phyloP scores from a whole-genome alignment of 257 asterid genomes.

The Marsdenia floribunda region DNA sequence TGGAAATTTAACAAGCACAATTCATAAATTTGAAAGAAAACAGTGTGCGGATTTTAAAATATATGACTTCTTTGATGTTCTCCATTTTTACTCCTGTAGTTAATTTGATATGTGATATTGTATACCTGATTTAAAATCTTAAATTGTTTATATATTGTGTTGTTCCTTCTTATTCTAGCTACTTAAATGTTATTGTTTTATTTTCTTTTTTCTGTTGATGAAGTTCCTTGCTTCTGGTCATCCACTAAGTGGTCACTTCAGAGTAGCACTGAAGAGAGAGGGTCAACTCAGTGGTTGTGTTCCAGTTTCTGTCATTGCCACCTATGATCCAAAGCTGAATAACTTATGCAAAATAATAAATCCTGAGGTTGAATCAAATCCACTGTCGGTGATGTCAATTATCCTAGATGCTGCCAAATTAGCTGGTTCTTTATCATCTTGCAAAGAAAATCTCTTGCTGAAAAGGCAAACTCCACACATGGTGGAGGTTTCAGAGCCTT shows the following conservation, averaged over 20 bases:
- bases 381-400: slow-evolving; percentile 51
- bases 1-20: too few relatives aligned
- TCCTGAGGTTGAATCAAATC: slow-evolving; percentile 49
- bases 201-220: slow-evolving; percentile 18
- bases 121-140: background rate
- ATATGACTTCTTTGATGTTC: background rate
- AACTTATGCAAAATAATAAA: slow-evolving; percentile 68
- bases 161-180: background rate
- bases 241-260: slow-evolving; percentile 86
- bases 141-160: slow-evolving; percentile 1
- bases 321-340: slow-evolving; percentile 55
- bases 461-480: slow-evolving; percentile 48
- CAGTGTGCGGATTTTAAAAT: background rate
- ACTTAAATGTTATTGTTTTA: slow-evolving; percentile 1
- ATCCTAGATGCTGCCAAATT: slow-evolving; percentile 54
- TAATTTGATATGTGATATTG: background rate
- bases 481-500: slow-evolving; percentile 40
- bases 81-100: background rate
- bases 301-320: slow-evolving; percentile 72
- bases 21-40: background rate
- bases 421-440: slow-evolving; percentile 33
- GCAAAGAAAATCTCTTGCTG: slow-evolving; percentile 54
- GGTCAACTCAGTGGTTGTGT: slow-evolving; percentile 53
- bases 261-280: slow-evolving; percentile 66
- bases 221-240: slow-evolving; percentile 72